phyloP scores from a whole-genome alignment of 2,329 filamentous ascomycete genomes.

The Alternaria dauci region DNA sequence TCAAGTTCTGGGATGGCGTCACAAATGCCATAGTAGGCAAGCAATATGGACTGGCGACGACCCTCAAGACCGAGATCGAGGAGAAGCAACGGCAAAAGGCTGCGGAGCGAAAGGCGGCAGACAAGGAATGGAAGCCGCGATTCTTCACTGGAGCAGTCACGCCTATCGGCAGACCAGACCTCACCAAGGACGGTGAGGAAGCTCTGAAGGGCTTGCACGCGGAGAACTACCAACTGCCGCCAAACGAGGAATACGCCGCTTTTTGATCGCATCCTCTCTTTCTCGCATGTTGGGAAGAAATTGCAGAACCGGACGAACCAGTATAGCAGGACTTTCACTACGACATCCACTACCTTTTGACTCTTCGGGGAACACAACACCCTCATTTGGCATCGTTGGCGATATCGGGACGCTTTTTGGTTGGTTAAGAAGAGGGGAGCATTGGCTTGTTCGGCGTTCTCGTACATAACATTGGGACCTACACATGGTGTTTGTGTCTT shows the following conservation, averaged over 20 bases:
- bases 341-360: slow-evolving; percentile 20
- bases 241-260: slow-evolving; percentile 54
- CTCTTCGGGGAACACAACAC: slow-evolving; percentile 14
- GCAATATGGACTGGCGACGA: slow-evolving; percentile 84
- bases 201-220: slow-evolving; percentile 65
- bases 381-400: slow-evolving; percentile 18
- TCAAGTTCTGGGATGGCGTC: slow-evolving; percentile 86
- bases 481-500: slow-evolving; percentile 10
- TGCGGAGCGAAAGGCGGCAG: slow-evolving; percentile 75
- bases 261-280: slow-evolving; percentile 24
- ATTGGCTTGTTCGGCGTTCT: slow-evolving; percentile 23
- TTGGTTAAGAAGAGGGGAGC: slow-evolving; percentile 21
- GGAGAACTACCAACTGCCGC: slow-evolving; percentile 60
- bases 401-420: slow-evolving; percentile 8
- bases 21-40: slow-evolving; percentile 85
- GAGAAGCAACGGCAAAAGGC: slow-evolving; percentile 88
- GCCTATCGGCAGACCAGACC: slow-evolving; percentile 66
- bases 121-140: slow-evolving; percentile 79
- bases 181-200: slow-evolving; percentile 69
- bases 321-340: slow-evolving; percentile 24
- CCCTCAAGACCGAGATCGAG: slow-evolving; percentile 88
- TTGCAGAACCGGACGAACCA: slow-evolving; percentile 11
- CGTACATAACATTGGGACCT: slow-evolving; percentile 7
- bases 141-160: slow-evolving; percentile 79
- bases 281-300: neutral